Evolutionary conservation across 176 grass and related monocot genomes (phyloP), one percentile per base, ranked within the genome.

Genomic region (Oryza coarctata): DNA sequence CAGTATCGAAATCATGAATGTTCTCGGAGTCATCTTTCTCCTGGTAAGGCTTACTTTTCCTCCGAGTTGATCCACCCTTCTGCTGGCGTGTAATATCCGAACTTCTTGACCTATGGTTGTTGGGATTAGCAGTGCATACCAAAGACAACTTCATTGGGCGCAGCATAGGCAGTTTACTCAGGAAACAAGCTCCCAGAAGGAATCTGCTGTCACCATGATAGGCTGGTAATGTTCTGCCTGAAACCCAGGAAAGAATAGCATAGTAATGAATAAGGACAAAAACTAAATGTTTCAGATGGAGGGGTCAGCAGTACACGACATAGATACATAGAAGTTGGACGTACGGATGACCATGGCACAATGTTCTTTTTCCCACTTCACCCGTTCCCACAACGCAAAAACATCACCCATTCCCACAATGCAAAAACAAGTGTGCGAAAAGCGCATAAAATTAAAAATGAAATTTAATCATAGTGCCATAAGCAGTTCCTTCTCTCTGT

Each of bases 11-110:
- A 73, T 91, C 92, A 76, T 89, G 84, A 18, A 71, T 73, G 69
- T 84, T 94, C 64, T 94, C 86, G 70, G 82, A 35, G 9, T 86
- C 74, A 62, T 94, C 86, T 82, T 75, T 85, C 55, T 97, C 92
- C 77, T 91, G 88, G 82, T 85, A 83, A 12, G 87, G 82, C 78
- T 83, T 94, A 71, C 36, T 77, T 89, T 75, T 90, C 44, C 87
- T 78, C 35, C 63, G 52, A 49, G 88, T 61, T 65, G 81, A 83
- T 15, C 74, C 79, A 31, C 74, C 74, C 26, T 68, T 82, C 20
- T 78, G 88, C n/a, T 79, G 79, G 27, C 79, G 67, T 39, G 47
- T 69, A 8, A 68, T 74, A 74, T 83, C 88, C 0, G 26, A 68
- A 67, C 79, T 86, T 27, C 74, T 86, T 31, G 67, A 67, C 75